Conservation (phyloP, 1,284 basidiomycete species). For the Papiliotrema nemorosa region DNA sequence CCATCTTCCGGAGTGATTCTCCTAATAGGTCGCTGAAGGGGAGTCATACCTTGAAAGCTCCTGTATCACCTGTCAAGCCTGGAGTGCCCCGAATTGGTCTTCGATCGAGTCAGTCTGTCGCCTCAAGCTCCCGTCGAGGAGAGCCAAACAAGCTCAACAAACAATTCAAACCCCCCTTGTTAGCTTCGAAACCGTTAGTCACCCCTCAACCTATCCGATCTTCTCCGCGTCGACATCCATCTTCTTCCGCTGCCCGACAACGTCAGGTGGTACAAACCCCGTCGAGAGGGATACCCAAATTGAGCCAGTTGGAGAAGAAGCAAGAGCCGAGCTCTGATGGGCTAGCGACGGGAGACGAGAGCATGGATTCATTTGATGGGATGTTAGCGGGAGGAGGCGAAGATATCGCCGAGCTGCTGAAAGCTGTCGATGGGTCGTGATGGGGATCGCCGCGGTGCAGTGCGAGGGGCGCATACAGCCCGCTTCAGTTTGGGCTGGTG, state of each 20-base stretch:
- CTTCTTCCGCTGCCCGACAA: not conserved
- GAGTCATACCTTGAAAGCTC: not conserved
- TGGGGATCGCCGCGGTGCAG: no score
- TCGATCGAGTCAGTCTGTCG: conserved; percentile 2
- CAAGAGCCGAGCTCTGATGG: conserved; percentile 7
- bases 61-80: conserved; percentile 4
- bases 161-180: conserved; percentile 8
- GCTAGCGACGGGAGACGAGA: conserved; percentile 21
- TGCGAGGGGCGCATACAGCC: no score
- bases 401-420: conserved; percentile 26
- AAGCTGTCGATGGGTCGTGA: conserved; percentile 18
- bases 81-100: conserved; percentile 7
- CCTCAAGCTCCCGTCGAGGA: not conserved
- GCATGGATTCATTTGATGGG: conserved; percentile 33
- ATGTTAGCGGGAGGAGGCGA: conserved; percentile 26
- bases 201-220: conserved; percentile 5
- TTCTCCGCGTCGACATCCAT: conserved; percentile 2
- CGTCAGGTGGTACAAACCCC: not conserved
- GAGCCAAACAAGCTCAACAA: conserved; percentile 1
- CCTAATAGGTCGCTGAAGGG: no score
- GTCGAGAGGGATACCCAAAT: not conserved
- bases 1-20: not conserved
- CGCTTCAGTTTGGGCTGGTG: no score
- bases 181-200: not conserved
- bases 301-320: not conserved